Evolutionary conservation across 1,284 basidiomycete species (phyloP), one percentile per base, ranked within the genome.

Genomic region (Anthracocystis panici-leucophaei): DNA sequence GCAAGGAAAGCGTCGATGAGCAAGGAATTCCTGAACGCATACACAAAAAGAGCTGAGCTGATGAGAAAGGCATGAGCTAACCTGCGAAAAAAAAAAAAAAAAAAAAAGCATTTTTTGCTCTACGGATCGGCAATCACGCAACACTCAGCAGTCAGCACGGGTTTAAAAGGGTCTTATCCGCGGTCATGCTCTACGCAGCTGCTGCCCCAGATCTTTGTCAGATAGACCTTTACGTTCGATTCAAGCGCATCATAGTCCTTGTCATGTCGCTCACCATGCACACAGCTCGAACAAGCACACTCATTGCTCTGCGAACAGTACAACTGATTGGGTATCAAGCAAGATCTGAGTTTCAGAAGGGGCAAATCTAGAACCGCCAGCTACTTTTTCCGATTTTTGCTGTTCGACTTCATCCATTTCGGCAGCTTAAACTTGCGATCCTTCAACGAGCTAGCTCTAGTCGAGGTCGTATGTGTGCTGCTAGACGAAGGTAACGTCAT

Each of bases 401-500:
- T 49, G 10, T 55, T 38, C 16, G 54, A 62, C 51, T 66, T 75
- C 57, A 75, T 48, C 72, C 72, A 75, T 20, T 53, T 69, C 12
- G 72, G 72, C 53, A 75, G 44, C 52, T 59, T 65, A 20, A 75
- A 60, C 57, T 75, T 75, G 50, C 56, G 57, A 16, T 58, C 59
- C 40, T 58, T 70, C 31, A 45, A 38, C 18, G 64, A 63, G 44
- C 62, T 65, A 0, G 49, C 53, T 33, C 44, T 44, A 16, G 61
- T 57, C 7, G 66, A 62, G 1, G 55, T 35, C 5, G 57, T 65
- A 20, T 55, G 53, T n/a, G 65, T 74, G 58, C 64, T 73, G 57
- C 65, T 65, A 5, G 51, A 56, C 9, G 64, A 72, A 5, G 69
- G 59, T 16, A 66, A 38, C 25, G 56, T 57, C 48, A 71, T 54